These are phyloP conservation scores for Phytophthora ramorum DNA, from an alignment of 352 stramenopile genomes.

Conservation along the genomic window DNA sequence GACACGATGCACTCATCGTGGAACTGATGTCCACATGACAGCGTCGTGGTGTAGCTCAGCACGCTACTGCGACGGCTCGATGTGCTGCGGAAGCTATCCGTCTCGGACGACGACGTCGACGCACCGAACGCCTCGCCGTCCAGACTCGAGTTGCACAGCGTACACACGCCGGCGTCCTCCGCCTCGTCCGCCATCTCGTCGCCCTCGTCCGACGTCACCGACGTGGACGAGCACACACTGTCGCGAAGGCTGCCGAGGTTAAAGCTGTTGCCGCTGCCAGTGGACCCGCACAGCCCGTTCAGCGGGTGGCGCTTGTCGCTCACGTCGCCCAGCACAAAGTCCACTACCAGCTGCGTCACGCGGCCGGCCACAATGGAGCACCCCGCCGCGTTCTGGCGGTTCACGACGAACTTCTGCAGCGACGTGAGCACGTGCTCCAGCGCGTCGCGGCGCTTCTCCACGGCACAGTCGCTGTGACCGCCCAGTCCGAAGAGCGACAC, in stretches of 20 bases:
- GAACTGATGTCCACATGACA: conserved; percentile 60
- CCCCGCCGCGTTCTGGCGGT: conserved; percentile 36
- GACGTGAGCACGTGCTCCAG: conserved; percentile 37
- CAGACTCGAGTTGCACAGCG: conserved; percentile 24
- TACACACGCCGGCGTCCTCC: conserved; percentile 23
- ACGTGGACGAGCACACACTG: conserved; percentile 13
- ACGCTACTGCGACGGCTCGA: conserved; percentile 21
- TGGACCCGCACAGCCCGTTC: conserved; percentile 18
- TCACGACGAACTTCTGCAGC: conserved; percentile 47
- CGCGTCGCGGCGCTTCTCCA: conserved; percentile 32
- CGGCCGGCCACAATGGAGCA: conserved; percentile 35
- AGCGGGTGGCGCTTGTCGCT: conserved; percentile 34
- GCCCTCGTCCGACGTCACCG: conserved; percentile 24
- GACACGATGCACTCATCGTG: conserved; percentile 68
- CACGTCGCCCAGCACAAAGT: conserved; percentile 42
- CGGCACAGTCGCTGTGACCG: conserved; percentile 30
- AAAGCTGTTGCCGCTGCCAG: conserved; percentile 1
- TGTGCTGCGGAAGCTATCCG: conserved; percentile 9
- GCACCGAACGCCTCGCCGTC: conserved; percentile 16
- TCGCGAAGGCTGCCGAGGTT: conserved; percentile 10
- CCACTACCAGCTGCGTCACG: conserved; percentile 34
- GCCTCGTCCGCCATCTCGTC: conserved; percentile 20
- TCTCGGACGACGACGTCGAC: conserved; percentile 1
- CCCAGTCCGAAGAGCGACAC: conserved; percentile 30
- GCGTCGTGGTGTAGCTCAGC: conserved; percentile 47